Percentiles rank a stretch among this genome's conserved stretches.
Evolutionary conservation across 345 rosid species (phyloP).

Genomic region (Gossypium thurberi): DNA sequence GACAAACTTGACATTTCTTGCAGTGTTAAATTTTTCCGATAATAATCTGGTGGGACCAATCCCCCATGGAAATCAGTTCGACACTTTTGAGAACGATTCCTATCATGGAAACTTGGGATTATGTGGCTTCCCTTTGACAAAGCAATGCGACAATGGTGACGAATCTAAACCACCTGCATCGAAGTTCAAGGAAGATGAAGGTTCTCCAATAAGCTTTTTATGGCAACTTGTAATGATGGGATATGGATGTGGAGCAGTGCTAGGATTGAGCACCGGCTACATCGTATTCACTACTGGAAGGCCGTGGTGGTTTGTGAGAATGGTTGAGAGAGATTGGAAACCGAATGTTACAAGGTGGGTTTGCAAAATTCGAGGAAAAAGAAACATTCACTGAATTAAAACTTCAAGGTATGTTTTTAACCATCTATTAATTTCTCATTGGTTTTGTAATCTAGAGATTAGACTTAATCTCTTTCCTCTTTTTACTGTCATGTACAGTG

Average conservation of each 20-base stretch:
- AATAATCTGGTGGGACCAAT: slow-evolving; percentile 12
- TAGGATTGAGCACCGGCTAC: neutral
- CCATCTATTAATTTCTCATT: no score
- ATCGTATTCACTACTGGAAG: neutral
- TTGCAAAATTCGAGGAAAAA: no score
- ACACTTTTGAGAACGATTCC: neutral
- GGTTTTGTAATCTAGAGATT: no score
- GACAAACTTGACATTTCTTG: neutral
- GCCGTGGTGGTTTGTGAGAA: neutral
- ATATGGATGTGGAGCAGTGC: neutral
- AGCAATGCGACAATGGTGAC: neutral
- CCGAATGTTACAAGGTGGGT: no score
- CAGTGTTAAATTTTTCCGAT: neutral
- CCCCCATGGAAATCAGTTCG: neutral
- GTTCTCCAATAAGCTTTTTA: neutral
- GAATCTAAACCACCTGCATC: neutral
- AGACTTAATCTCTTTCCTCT: no score
- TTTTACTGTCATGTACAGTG: no score
- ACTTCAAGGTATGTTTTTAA: no score
- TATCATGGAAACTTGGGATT: neutral
- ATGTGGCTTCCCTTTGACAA: neutral
- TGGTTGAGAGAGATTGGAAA: neutral
- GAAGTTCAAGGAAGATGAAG: neutral
- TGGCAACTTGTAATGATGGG: slow-evolving; percentile 1
- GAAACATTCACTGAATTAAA: no score